Base-by-base conservation (phyloP, 1,284 basidiomycete genomes). In the Pascua sp. region DNA sequence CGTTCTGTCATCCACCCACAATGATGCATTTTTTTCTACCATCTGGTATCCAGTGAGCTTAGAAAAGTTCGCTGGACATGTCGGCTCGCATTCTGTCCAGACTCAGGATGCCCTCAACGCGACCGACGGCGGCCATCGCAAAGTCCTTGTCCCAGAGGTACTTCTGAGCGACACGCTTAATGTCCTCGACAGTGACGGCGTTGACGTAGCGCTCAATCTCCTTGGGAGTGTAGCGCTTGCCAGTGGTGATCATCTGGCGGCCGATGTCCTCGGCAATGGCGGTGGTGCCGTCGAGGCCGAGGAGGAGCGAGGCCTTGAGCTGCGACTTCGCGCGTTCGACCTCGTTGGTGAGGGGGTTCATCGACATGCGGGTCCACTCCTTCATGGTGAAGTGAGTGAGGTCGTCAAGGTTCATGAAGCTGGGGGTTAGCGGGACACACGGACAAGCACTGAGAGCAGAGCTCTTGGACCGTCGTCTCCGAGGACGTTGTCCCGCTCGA, bases 241-340 rank as follows among this genome's bases (percentile, higher is more conserved):
- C 96, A 66, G 86, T 91, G 41, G 94, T 98, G 64, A 98, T 91
- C 62, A 98, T 83, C 79, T 98, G 95, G 71, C 95, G 83, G 43
- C 96, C 96, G 76, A 98, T 95, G 76, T 98, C 96, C 82, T 99
- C 96, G 51, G 96, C 95, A 66, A 96, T 86, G 60, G 93, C 92
- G 48, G 94, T 98, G 41, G 91, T 89, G 49, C 96, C 95, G 73
- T 98, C 96, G 50, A 98, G 82, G 62, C 88, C 84, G 56, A 98
- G 85, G 46, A 98, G 82, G 67, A 98, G 81, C 63, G 87, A 89
- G 51, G 95, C 94, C 83, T 98, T 98, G 71, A 98, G 86, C 81
- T 98, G 94, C 70, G 90, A 91, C 85, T 98, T 98, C 62, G 94
- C 93, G 56, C 94, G 86, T 83, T 95, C 92, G 63, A 96, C 93